Evolutionary conservation across 2,329 filamentous ascomycete genomes (phyloP).

Genomic region (Apiospora kogelbergensis): DNA sequence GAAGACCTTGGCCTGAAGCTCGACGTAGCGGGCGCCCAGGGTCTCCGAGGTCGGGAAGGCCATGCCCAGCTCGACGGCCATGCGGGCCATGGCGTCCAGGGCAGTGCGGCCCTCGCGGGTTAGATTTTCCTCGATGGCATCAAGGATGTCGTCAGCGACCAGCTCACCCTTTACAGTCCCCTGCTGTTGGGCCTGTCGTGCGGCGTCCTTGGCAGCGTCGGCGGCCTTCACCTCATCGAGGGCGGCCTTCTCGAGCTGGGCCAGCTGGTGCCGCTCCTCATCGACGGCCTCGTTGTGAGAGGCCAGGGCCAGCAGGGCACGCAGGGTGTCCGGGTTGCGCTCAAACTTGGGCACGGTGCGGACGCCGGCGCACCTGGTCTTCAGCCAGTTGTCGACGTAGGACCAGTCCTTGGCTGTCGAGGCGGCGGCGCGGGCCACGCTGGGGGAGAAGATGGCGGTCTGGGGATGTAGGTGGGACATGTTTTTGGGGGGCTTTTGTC

Average conservation of each 20-base stretch:
- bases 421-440: constrained; percentile 70
- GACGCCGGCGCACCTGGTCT: constrained; percentile 58
- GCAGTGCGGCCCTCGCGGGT: constrained; percentile 53
- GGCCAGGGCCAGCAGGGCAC: constrained; percentile 71
- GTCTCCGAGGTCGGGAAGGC: constrained; percentile 46
- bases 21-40: constrained; percentile 53
- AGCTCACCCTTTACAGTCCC: constrained; percentile 15
- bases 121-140: constrained; percentile 54
- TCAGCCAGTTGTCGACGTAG: constrained; percentile 82
- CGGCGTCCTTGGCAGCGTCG: constrained; percentile 34
- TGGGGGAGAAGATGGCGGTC: constrained; percentile 66
- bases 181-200: constrained; percentile 1
- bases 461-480: constrained; percentile 40
- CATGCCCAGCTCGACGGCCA: constrained; percentile 50
- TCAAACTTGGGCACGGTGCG: constrained; percentile 73
- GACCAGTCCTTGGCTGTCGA: constrained; percentile 89
- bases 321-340: constrained; percentile 81
- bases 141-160: constrained; percentile 44
- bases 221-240: constrained; percentile 49
- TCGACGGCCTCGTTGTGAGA: constrained; percentile 76
- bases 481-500: constrained; percentile 9
- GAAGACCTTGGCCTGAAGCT: constrained; percentile 54
- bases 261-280: constrained; percentile 62
- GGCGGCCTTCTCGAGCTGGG: constrained; percentile 58
- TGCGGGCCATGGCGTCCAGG: constrained; percentile 57